phyloP scores from a whole-genome alignment of 148 eudicot species.

The Camellia granthamiana region DNA sequence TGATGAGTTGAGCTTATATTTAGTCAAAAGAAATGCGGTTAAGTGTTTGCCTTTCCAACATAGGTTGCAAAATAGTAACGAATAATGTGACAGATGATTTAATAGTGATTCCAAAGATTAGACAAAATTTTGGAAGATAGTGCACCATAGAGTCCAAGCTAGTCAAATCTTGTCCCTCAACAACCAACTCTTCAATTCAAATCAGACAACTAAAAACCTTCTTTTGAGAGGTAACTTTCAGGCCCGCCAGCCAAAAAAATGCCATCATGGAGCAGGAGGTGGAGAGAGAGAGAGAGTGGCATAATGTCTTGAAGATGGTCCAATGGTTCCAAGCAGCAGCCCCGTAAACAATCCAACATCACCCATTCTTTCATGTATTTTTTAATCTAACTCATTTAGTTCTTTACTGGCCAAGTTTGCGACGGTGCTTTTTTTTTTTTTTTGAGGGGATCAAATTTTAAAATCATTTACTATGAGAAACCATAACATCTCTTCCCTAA shows the following conservation, averaged over 20 bases:
- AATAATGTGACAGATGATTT: too few relatives aligned
- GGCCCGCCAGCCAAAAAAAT: too few relatives aligned
- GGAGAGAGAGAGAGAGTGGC: not conserved
- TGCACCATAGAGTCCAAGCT: not conserved
- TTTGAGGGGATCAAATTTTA: not conserved
- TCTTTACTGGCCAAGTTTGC: not conserved
- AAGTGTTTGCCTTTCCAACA: not conserved
- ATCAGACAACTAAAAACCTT: too few relatives aligned
- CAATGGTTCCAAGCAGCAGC: constrained; percentile 4
- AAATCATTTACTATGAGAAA: not conserved
- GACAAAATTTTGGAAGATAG: not conserved
- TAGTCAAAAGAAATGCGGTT: not conserved
- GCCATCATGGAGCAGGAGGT: not conserved
- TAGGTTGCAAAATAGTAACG: not conserved
- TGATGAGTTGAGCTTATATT: not conserved
- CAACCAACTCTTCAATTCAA: not conserved
- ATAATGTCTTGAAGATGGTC: not conserved
- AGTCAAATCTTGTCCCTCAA: not conserved
- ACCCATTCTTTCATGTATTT: not conserved
- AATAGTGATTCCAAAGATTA: not conserved
- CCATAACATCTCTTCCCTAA: not conserved
- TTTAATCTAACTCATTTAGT: not conserved
- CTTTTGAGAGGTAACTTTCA: too few relatives aligned
- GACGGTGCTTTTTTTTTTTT: not conserved
- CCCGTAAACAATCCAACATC: not conserved